phyloP scores from a whole-genome alignment of 768 basidiomycete species.

The Leccinum obscurum region DNA sequence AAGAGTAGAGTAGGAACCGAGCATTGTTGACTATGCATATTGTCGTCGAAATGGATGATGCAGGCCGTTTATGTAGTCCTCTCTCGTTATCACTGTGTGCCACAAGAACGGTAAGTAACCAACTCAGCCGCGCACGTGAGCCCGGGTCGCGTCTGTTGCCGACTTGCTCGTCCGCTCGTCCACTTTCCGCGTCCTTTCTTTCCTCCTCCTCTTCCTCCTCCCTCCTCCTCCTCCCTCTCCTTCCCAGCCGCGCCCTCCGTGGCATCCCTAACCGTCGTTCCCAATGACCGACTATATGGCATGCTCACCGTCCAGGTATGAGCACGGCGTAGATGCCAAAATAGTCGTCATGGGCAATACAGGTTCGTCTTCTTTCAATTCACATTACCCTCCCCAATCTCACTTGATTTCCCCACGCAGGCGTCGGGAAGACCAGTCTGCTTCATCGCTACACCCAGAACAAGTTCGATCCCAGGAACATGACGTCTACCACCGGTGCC shows the following conservation, averaged over 20 bases:
- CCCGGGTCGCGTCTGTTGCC: conserved; percentile 32
- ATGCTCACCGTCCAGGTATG: conserved; percentile 64
- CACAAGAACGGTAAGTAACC: conserved; percentile 23
- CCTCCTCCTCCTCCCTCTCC: conserved; percentile 33
- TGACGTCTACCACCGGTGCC: conserved; percentile 88
- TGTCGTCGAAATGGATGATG: conserved; percentile 35
- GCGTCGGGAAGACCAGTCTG: conserved; percentile 91
- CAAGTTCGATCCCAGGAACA: conserved; percentile 85
- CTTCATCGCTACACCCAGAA: conserved; percentile 89
- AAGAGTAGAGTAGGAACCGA: conserved; percentile 54
- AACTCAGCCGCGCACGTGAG: conserved; percentile 30
- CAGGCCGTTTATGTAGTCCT: conserved; percentile 33
- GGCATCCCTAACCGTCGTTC: conserved; percentile 37
- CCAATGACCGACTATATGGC: conserved; percentile 58
- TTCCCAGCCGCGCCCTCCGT: conserved; percentile 44
- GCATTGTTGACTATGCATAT: conserved; percentile 26
- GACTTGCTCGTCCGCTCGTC: conserved; percentile 25
- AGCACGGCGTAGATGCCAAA: conserved; percentile 90
- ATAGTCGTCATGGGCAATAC: conserved; percentile 93
- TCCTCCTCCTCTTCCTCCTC: conserved; percentile 37
- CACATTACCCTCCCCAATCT: conserved; percentile 15
- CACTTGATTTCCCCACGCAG: conserved; percentile 37
- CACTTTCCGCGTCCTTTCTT: conserved; percentile 28
- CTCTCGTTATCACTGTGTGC: conserved; percentile 13
- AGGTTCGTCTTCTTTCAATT: conserved; percentile 37